phyloP scores from a whole-genome alignment of 2,329 filamentous ascomycete genomes.

The Beauveria rudraprayagi region DNA sequence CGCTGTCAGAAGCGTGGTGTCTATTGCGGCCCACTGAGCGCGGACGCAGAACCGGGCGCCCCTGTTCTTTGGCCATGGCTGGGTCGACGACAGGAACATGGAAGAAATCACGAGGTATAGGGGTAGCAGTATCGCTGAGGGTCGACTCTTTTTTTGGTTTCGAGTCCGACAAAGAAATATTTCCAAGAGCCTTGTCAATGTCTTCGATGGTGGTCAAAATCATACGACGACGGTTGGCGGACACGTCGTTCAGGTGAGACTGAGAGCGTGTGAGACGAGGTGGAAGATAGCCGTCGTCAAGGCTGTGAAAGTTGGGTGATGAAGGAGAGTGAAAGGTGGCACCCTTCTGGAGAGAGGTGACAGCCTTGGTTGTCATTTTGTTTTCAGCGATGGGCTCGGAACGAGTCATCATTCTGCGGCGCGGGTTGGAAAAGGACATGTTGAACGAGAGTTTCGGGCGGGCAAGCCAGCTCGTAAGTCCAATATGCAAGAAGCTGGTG shows the following conservation, averaged over 20 bases:
- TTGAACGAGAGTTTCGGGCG: slow-evolving; percentile 26
- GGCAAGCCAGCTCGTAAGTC: slow-evolving; percentile 20
- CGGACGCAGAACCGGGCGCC: slow-evolving; percentile 44
- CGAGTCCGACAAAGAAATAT: slow-evolving; percentile 30
- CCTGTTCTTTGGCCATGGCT: slow-evolving; percentile 36
- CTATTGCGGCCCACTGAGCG: slow-evolving; percentile 49
- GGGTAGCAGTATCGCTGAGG: slow-evolving; percentile 48
- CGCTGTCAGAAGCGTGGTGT: slow-evolving; percentile 76
- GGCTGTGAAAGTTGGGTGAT: slow-evolving; percentile 21
- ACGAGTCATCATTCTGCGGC: slow-evolving; percentile 33
- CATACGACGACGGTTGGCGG: slow-evolving; percentile 61
- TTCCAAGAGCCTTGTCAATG: slow-evolving; percentile 54
- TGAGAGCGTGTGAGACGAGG: slow-evolving; percentile 58
- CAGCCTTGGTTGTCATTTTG: slow-evolving; percentile 43
- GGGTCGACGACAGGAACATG: slow-evolving; percentile 46
- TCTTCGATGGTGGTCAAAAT: slow-evolving; percentile 43
- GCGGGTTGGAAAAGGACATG: slow-evolving; percentile 40
- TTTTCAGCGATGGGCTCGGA: slow-evolving; percentile 31
- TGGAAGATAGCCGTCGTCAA: slow-evolving; percentile 36
- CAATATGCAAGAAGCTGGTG: slow-evolving; percentile 24
- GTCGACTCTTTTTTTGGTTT: slow-evolving; percentile 18
- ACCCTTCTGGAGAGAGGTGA: slow-evolving; percentile 58
- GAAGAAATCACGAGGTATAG: slow-evolving; percentile 53
- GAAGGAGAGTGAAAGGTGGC: slow-evolving; percentile 55
- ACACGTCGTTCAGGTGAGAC: slow-evolving; percentile 62